Conservation (phyloP, 768 basidiomycete species). For the Tulasnella sp. region DNA sequence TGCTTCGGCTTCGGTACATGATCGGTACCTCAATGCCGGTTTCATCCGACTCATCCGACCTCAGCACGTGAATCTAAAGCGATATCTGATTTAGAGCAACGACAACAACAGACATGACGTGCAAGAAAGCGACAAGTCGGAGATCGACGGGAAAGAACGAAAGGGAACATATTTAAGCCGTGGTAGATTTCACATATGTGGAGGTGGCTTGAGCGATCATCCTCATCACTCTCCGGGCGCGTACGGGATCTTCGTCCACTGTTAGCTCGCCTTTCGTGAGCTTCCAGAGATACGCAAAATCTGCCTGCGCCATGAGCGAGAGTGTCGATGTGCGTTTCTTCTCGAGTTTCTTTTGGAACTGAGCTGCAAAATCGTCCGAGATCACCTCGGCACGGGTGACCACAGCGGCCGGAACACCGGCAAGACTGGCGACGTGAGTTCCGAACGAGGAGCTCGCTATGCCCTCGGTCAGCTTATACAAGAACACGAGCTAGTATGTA, state of each 20-base stretch:
- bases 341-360: slow-evolving; percentile 75
- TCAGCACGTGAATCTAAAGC: background rate
- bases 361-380: slow-evolving; percentile 73
- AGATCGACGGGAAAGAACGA: background rate
- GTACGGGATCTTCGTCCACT: slow-evolving; percentile 45
- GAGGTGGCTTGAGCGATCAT: slow-evolving; percentile 19
- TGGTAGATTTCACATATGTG: background rate
- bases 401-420: slow-evolving; percentile 77
- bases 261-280: slow-evolving; percentile 22
- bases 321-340: slow-evolving; percentile 39
- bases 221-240: slow-evolving; percentile 42
- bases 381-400: slow-evolving; percentile 82
- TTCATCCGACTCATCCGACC: no score
- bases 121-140: background rate
- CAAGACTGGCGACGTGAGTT: slow-evolving; percentile 89
- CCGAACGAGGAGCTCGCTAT: slow-evolving; percentile 85
- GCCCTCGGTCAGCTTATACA: slow-evolving; percentile 87
- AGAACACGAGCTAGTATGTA: slow-evolving; percentile 65
- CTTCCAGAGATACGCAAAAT: slow-evolving; percentile 67
- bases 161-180: background rate
- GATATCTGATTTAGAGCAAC: background rate
- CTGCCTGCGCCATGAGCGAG: slow-evolving; percentile 76
- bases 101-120: background rate
- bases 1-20: no score
- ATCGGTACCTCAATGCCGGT: no score